Base-by-base conservation (phyloP, 2,329 filamentous ascomycete species). In the Diaporthe caulivora region DNA sequence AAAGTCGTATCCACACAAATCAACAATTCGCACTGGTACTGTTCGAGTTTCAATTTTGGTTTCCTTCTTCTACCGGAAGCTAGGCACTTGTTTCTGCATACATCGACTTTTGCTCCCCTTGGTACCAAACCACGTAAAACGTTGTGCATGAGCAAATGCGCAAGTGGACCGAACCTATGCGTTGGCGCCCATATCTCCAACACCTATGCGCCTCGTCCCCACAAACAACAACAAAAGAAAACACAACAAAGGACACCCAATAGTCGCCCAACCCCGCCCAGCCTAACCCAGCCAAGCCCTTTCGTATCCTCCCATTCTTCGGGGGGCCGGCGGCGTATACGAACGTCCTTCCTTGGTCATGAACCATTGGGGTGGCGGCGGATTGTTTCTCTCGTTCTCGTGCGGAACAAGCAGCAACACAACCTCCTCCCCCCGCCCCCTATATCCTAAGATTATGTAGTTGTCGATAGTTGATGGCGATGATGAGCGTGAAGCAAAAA, bases 371-470 rank as follows among this genome's bases (percentile, higher is more conserved):
- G 42, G 55, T 10, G 37, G 55, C 26, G 31, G 34, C 29, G 58
- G 11, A 37, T 40, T 40, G 31, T 67, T 31, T 26, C 31, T 31
- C 40, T 10, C 37, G 37, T 10, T 13, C 37, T 34, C 9, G 34
- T 34, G 34, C 34, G 31, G 31, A 34, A 51, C 29, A 40, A 18
- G n/a, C 62, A 26, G 18, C 15, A 18, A 29, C 44, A 17, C 34
- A 34, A 5, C 21, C 13, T 21, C 44, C 24, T 31, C 11, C 68
- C 68, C 68, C 44, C 24, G 31, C 11, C 68, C 68, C 68, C 54
- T 62, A 71, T 71, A 71, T 71, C 62, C 68, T 71, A 62, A 53
- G 44, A 71, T 71, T 71, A 71, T 62, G 44, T 51, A 44, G 55
- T 58, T 58, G 68, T 70, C 26, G 67, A 55, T 70, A 13, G 53